These are phyloP conservation scores for Tricholoma furcatifolium DNA, from an alignment of 768 basidiomycete genomes.

Conservation along the genomic window DNA sequence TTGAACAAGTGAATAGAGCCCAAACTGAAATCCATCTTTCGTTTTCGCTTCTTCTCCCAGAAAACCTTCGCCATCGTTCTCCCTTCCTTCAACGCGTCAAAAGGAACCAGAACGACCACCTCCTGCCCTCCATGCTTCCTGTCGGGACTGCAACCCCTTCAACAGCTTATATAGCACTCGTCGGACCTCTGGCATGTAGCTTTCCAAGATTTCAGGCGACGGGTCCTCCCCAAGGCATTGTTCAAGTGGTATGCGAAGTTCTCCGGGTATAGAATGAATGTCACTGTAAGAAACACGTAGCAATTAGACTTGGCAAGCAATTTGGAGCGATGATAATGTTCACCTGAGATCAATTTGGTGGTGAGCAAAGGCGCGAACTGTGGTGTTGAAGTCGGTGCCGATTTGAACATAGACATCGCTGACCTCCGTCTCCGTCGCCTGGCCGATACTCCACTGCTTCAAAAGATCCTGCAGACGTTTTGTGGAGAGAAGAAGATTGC, in stretches of 20 bases:
- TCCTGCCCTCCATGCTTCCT: conserved; percentile 43
- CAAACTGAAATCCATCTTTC: too few relatives aligned
- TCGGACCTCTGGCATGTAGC: conserved; percentile 80
- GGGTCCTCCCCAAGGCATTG: conserved; percentile 74
- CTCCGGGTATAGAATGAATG: conserved; percentile 58
- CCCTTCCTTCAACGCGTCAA: conserved; percentile 1
- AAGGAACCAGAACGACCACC: conserved; percentile 7
- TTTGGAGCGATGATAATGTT: not conserved
- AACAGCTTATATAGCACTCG: conserved; percentile 80
- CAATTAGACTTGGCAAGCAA: not conserved
- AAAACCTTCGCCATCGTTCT: too few relatives aligned
- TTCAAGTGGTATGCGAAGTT: conserved; percentile 67
- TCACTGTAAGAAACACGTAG: conserved; percentile 40
- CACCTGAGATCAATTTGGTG: conserved; percentile 75
- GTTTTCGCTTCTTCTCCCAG: too few relatives aligned
- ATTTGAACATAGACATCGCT: conserved; percentile 89
- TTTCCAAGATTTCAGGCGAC: conserved; percentile 64
- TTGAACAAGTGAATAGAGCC: too few relatives aligned
- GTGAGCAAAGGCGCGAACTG: conserved; percentile 70
- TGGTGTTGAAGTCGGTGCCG: conserved; percentile 85
- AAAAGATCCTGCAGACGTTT: conserved; percentile 76
- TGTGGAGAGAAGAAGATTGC: conserved; percentile 75
- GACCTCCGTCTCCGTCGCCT: conserved; percentile 67
- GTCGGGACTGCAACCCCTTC: conserved; percentile 79
- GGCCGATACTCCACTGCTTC: conserved; percentile 61